Percentiles rank a stretch among this genome's conserved stretches.
Conservation (phyloP, 1,284 basidiomycete genomes). For the Chondrostereum purpureum region DNA sequence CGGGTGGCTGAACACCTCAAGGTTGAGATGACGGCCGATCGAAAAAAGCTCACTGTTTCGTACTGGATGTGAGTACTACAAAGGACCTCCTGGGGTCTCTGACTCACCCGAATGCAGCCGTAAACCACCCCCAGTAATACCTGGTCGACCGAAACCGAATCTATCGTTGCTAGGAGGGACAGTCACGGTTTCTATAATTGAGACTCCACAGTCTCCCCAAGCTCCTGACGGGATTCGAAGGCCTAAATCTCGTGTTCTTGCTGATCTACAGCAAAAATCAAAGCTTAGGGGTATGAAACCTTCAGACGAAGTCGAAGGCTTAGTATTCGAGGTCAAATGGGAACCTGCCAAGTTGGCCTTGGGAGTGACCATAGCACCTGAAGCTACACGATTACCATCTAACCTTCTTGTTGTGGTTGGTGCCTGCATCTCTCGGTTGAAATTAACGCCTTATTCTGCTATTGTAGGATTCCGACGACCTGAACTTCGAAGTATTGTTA, state of each 20-base stretch:
- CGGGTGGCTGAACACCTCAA: constrained; percentile 68
- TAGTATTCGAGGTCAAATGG: constrained; percentile 60
- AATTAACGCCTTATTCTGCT: background rate
- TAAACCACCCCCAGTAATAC: constrained; percentile 28
- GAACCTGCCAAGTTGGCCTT: constrained; percentile 56
- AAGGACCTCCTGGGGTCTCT: background rate
- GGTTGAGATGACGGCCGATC: constrained; percentile 56
- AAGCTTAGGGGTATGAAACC: constrained; percentile 47
- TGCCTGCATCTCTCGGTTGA: background rate
- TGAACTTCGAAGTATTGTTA: constrained; percentile 67
- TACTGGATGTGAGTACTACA: constrained; percentile 71
- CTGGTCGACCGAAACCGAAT: constrained; percentile 36
- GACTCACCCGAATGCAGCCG: constrained; percentile 34
- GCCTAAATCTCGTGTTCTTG: constrained; percentile 47
- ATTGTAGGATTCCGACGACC: constrained; percentile 50
- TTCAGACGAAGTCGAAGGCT: constrained; percentile 67
- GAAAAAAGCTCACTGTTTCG: constrained; percentile 56
- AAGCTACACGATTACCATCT: constrained; percentile 31
- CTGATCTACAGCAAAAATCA: constrained; percentile 54
- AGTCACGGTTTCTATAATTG: constrained; percentile 38
- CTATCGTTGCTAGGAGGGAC: constrained; percentile 52
- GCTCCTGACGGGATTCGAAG: constrained; percentile 41
- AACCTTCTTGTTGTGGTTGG: constrained; percentile 38
- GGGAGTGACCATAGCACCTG: constrained; percentile 42
- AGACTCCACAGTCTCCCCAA: constrained; percentile 27